Evolutionary conservation across 768 basidiomycete genomes (phyloP).

Genomic region (Auriscalpium vulgare): DNA sequence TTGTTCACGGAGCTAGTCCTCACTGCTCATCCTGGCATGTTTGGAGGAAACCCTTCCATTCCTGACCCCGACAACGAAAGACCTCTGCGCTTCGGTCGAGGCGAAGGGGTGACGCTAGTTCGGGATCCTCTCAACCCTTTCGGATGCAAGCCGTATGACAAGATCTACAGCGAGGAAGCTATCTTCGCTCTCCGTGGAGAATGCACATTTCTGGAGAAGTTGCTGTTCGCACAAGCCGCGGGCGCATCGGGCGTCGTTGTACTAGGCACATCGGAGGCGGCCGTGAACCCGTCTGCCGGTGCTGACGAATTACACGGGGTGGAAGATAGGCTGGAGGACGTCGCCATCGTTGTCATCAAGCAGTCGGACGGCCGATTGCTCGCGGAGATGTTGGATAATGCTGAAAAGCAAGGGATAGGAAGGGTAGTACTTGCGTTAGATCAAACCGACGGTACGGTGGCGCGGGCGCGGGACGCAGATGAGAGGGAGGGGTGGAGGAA

Average conservation of each 20-base stretch:
- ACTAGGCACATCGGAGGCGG: constrained; percentile 50
- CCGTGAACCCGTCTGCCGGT: constrained; percentile 62
- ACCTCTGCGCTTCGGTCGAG: constrained; percentile 38
- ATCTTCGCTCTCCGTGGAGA: constrained; percentile 67
- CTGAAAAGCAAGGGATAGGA: constrained; percentile 37
- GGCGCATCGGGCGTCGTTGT: constrained; percentile 77
- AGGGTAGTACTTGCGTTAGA: constrained; percentile 48
- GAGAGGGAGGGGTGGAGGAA: constrained; percentile 19
- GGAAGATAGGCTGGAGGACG: constrained; percentile 46
- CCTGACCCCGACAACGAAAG: constrained; percentile 16
- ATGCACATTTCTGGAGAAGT: constrained; percentile 87
- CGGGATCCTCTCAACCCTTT: constrained; percentile 42
- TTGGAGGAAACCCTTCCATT: constrained; percentile 55
- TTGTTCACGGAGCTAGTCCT: constrained; percentile 40
- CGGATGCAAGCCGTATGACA: constrained; percentile 53
- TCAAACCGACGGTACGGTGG: constrained; percentile 19
- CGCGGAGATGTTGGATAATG: constrained; percentile 44
- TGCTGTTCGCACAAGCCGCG: constrained; percentile 55
- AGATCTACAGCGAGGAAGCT: constrained; percentile 39
- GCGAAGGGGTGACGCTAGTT: constrained; percentile 47
- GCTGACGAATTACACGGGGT: constrained; percentile 45
- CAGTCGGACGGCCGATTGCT: constrained; percentile 45
- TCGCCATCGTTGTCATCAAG: constrained; percentile 52
- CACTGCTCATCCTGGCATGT: constrained; percentile 56
- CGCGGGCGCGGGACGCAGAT: constrained; percentile 2